Evolutionary conservation across 1,284 basidiomycete genomes (phyloP), one percentile per base, ranked within the genome.

Genomic region (Pholiota adiposa): DNA sequence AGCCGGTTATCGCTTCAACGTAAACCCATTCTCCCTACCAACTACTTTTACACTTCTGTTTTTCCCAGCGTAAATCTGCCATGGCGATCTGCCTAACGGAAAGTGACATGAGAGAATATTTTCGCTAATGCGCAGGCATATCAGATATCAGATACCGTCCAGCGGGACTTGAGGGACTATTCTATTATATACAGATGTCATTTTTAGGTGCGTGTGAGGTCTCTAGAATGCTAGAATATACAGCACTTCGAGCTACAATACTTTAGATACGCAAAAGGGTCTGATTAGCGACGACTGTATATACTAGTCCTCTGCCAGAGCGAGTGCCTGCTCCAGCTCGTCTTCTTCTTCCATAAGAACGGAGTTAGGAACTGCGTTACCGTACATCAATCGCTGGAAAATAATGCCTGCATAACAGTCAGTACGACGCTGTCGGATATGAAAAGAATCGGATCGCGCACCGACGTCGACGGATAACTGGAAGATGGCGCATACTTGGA

Each of bases 401-500:
- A 92, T 74, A 66, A 94, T 93, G 34, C 81, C 92, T 90, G 29
- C 27, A 36, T 34, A 2, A 59, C 43, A 54, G 43, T 56, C 25
- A 55, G 64, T 62, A 62, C 48, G 43, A 63, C 50, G 29, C 40
- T 41, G 19, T n/a, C 11, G 44, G 54, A 52, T 51, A 40, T 25
- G 29, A 51, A 59, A 52, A 50, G 55, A 54, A 27, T 38, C 44
- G 57, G 55, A 44, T 51, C 18, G 70, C 89, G 67, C 63, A 91
- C 91, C 88, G 64, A 83, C 73, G 71, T 94, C 92, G 40, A 93
- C 75, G 3, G 88, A 89, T 49, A 94, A 73, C 69, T 94, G 92
- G 70, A 94, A 93, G 59, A 93, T 80, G 0, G 90, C 87, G 66
- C 92, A 93, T 29, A 86, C 83, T 72, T 89, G 88, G 77, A 93